Percentiles rank a stretch among this genome's conserved stretches.
Evolutionary conservation across 2,329 filamentous ascomycete species (phyloP).

Genomic region (Aspergillus japonicus): DNA sequence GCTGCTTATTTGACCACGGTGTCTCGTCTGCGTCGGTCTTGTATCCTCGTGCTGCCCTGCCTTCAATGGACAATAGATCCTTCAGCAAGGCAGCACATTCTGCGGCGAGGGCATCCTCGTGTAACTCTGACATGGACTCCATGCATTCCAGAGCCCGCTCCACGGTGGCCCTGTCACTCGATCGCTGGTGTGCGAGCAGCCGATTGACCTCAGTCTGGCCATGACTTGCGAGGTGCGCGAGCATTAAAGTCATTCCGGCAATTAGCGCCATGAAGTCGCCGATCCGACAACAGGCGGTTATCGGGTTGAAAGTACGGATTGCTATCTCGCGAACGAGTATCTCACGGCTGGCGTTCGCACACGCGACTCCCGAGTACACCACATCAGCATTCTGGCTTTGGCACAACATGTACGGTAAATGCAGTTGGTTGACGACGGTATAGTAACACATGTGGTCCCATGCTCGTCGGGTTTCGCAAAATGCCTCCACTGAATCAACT

Average conservation of each 20-base stretch:
- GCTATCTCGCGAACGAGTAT: conserved; percentile 51
- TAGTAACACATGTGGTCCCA: conserved; percentile 54
- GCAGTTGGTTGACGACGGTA: conserved; percentile 52
- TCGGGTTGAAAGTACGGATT: conserved; percentile 40
- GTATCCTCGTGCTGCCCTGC: conserved; percentile 8
- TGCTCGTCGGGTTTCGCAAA: conserved; percentile 34
- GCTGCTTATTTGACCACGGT: not conserved
- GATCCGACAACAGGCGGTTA: conserved; percentile 24
- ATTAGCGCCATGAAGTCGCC: conserved; percentile 29
- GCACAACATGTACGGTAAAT: conserved; percentile 56
- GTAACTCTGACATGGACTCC: conserved; percentile 25
- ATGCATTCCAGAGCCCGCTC: conserved; percentile 41
- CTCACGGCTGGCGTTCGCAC: conserved; percentile 52
- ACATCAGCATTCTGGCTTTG: conserved; percentile 36
- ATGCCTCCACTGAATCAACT: conserved; percentile 16
- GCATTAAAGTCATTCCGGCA: conserved; percentile 25
- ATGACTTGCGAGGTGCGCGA: conserved; percentile 29
- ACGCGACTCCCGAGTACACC: conserved; percentile 49
- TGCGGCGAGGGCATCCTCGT: conserved; percentile 32
- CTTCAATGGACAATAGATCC: conserved; percentile 21
- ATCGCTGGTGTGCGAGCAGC: conserved; percentile 39
- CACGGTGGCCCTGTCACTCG: conserved; percentile 42
- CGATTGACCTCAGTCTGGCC: conserved; percentile 6
- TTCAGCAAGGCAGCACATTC: conserved; percentile 22
- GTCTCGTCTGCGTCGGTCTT: conserved; percentile 1